Base-by-base conservation (phyloP, 139 green algal genomes). In the Haematococcus lacustris region DNA sequence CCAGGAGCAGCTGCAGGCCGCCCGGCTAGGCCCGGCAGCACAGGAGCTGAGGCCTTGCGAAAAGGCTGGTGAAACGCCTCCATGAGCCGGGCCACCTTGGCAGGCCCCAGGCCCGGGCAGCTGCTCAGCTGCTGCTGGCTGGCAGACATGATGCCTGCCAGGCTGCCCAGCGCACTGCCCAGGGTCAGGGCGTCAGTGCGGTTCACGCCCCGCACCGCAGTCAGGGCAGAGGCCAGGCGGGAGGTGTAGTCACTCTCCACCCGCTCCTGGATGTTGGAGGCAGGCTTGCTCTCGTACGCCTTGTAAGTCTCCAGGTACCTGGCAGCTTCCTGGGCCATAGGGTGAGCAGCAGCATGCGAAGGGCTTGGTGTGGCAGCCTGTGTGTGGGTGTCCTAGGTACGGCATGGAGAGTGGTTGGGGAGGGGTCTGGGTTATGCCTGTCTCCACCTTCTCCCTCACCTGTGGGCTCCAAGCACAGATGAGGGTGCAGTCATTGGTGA, bases 221-320 rank as follows among this genome's bases (percentile, higher is more conserved):
- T 95, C 23, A 97, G 74, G 4, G 82, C 81, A 0, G 85, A 73
- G 3, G 79, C 85, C 38, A 94, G 83, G 17, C 91, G 76, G 3
- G 81, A 91, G 0, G 89, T 37, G 78, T 97, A 98, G 76, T 98
- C 93, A 33, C 69, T 73, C 13, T 93, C 88, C 35, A 86, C 74
- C 0, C 84, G 75, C 65, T 79, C 79, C 68, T 85, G 81, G 68
- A 97, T 94, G 51, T 70, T 60, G 5, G 92, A 85, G 7, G 92
- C 89, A 1, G 93, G 90, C 80, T 96, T 97, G 70, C 77, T 89
- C 70, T 98, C 93, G 74, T 95, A 98, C 17, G 51, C 82, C 81
- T 97, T 98, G 75, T 94, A 86, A 0, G 89, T 97, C 76, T 98
- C 93, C 39, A 98, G 74, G 77, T 97, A 98, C 2, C 92, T 76